Evolutionary conservation across 148 eudicot species (phyloP).

Genomic region (Camellia sinensis): DNA sequence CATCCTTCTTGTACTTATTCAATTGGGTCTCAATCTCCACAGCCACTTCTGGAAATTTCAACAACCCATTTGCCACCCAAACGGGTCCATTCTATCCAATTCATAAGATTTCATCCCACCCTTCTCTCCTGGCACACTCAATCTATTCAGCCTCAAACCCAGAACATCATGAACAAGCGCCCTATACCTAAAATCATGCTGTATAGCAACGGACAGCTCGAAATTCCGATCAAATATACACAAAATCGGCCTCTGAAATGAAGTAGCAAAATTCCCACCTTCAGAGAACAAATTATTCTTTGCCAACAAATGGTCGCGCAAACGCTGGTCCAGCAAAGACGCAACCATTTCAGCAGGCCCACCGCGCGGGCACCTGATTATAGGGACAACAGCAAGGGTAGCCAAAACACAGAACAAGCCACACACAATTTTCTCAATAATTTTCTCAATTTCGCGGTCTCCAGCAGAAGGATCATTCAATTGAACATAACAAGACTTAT

Average conservation of each 20-base stretch:
- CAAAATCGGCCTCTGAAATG: constrained; percentile 84
- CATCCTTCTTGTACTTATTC: constrained; percentile 85
- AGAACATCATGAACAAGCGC: constrained; percentile 92
- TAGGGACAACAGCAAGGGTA: constrained; percentile 82
- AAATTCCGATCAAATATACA: constrained; percentile 88
- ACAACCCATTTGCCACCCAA: constrained; percentile 75
- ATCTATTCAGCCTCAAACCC: constrained; percentile 80
- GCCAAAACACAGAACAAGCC: constrained; percentile 91
- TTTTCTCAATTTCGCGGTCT: constrained; percentile 78
- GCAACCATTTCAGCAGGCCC: constrained; percentile 99
- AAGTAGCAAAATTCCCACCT: constrained; percentile 62
- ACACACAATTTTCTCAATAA: constrained; percentile 61
- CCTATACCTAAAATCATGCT: constrained; percentile 94
- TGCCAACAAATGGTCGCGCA: constrained; percentile 81
- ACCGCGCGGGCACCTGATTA: constrained; percentile 85
- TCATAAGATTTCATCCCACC: constrained; percentile 83
- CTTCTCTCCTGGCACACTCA: constrained; percentile 79
- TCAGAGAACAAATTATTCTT: constrained; percentile 90
- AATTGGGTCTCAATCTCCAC: constrained; percentile 90
- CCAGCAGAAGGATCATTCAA: constrained; percentile 89
- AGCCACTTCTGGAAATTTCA: constrained; percentile 94
- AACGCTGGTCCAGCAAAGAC: constrained; percentile 71
- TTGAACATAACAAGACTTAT: constrained; percentile 71
- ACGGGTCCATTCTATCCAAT: constrained; percentile 69
- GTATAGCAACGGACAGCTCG: constrained; percentile 79